Evolutionary conservation across 805 yeast species (phyloP), one percentile per base, ranked within the genome.

Genomic region (Ogataea henricii): DNA sequence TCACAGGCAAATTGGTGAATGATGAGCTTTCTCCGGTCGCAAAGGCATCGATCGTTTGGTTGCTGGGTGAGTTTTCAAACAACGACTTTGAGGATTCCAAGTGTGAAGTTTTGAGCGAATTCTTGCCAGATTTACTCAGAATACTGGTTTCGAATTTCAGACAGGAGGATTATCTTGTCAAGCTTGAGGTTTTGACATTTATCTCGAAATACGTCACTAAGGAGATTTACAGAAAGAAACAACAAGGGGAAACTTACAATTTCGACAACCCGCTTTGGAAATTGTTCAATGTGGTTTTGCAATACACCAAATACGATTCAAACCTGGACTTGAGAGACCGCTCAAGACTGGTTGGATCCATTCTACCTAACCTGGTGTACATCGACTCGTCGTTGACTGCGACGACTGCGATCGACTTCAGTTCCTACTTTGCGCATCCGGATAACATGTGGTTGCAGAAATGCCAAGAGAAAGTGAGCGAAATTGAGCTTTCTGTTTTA

Each of bases 21-120:
- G 55, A 45, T 16, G 46, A 42, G 12, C 49, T 58, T 20, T 50
- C 59, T 8, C 42, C 61, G 16, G 49, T 56, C 14, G 95, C 98
- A 0, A 80, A 83, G 54, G 89, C 96, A 1, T 86, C 92, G 40
- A 83, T 91, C 9, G 75, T 92, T 6, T 94, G 98, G 98, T 73
- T 92, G 8, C 77, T 92, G 44, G 97, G 98, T 4, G 97, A 94
- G 60, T 85, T 83, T 61, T 74, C 84, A 0, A 60, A 50, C 34
- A 34, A 32, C 30, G 46, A 43, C 9, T 51, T 48, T 29, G 23
- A 43, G 6, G 53, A 50, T 20, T 30, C 17, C 48, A 63, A 54
- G 43, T 21, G 52, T 48, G 27, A 50, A 6, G 35, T 47, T 1
- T 32, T 55, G 26, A 70, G 69, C 33, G 53, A 62, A 21, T 65